Base-by-base conservation (phyloP, 805 yeast species). In the Priceomyces carsonii region DNA sequence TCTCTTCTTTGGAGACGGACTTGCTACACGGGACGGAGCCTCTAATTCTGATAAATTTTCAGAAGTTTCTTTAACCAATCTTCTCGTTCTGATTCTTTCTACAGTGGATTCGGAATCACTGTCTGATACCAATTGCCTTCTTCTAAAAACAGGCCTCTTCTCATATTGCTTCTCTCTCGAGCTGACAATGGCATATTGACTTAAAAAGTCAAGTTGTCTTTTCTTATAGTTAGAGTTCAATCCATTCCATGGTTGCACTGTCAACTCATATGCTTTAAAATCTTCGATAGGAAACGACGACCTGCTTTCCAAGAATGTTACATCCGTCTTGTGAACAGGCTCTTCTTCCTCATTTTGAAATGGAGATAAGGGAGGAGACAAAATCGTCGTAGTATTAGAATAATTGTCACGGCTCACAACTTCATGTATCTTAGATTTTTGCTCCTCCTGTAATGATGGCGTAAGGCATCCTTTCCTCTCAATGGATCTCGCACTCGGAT, bases 51-150 rank as follows among this genome's bases (percentile, higher is more conserved):
- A 36, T 6, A 33, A 17, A 12, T 25, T 27, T 26, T 43, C 51
- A 6, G 63, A 50, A 9, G 57, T 45, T 39, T 69, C 75, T 45
- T 67, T 71, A 6, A 66, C 73, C 22, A 71, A 59, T 50, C 83
- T 71, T 61, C 85, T 73, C 1, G 85, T 79, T 62, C 84, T 72
- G 23, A 79, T 73, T 49, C 75, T 70, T 35, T 76, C 81, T 10
- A 50, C 26, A 16, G 43, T 36, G 6, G 51, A 53, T 29, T 63
- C 65, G 15, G 64, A 53, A 29, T 59, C 61, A 25, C 69, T 68
- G 35, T 58, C 61, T 15, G 59, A 55, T 18, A 22, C 53, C 42
- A 18, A 44, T 40, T 33, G 61, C 50, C 41, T 42, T 35, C 48
- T 44, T 19, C 36, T 40, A 10, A 42, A 40, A 3, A 38, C 22